These are phyloP conservation scores for Sphagnum contortum DNA, from an alignment of 225 moss, liverwort and hornwort genomes.

Conservation along the genomic window DNA sequence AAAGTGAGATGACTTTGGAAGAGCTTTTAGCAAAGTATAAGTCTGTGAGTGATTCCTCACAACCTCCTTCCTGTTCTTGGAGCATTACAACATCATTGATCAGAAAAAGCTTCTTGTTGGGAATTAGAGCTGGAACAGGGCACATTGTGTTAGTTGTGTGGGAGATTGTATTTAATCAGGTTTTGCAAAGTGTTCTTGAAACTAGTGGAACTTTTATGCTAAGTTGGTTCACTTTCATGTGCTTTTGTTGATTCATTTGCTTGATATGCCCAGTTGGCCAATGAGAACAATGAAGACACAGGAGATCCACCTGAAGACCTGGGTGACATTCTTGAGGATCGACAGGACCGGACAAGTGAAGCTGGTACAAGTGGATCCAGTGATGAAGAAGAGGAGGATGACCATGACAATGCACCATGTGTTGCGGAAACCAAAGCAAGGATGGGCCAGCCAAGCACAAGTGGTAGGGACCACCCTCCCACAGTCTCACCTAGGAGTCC, in stretches of 20 bases:
- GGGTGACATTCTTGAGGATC: conserved; percentile 43
- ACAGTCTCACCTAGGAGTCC: conserved; percentile 18
- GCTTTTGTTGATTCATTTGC: no score
- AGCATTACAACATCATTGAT: no score
- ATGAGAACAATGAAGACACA: conserved; percentile 14
- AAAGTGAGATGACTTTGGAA: conserved; percentile 78
- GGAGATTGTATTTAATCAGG: no score
- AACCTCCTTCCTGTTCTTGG: no score
- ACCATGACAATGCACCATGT: conserved; percentile 17
- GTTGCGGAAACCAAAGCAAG: conserved; percentile 54
- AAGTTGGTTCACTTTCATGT: no score
- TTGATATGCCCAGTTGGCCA: conserved; percentile 13
- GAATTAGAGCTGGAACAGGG: no score
- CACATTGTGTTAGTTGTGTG: no score
- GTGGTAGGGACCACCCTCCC: conserved; percentile 51
- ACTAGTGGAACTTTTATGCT: no score
- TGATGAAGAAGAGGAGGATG: conserved; percentile 24
- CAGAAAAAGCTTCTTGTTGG: no score
- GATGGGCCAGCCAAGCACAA: conserved; percentile 88
- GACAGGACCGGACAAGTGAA: conserved; percentile 89
- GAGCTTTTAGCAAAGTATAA: conserved; percentile 78
- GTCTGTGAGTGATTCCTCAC: conserved; percentile 29
- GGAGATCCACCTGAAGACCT: conserved; percentile 8
- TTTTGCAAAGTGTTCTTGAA: no score
- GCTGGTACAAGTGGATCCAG: conserved; percentile 84